A percentile compares a stretch with the other conserved stretches of the same genome.
These are phyloP conservation scores for Phytophthora idaei DNA, from an alignment of 352 stramenopile species.

Conservation along the genomic window DNA sequence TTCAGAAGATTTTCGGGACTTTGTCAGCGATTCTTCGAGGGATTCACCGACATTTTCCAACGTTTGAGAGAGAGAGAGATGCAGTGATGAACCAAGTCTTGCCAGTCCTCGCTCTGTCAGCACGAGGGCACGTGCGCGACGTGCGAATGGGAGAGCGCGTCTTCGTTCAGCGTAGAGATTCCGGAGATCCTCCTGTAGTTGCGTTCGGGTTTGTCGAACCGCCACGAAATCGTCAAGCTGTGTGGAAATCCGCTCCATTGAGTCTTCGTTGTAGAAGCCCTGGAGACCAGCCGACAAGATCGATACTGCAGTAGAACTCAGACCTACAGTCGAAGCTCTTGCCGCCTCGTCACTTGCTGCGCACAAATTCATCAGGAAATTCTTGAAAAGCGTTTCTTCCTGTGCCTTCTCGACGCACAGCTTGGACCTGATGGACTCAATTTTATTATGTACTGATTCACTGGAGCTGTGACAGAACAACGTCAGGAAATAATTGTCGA, in stretches of 20 bases:
- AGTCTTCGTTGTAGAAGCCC: slow-evolving; percentile 29
- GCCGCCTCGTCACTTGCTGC: slow-evolving; percentile 22
- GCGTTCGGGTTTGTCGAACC: slow-evolving; percentile 20
- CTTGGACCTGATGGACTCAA: slow-evolving; percentile 19
- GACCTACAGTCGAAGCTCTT: slow-evolving; percentile 9
- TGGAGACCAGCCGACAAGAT: slow-evolving; percentile 27
- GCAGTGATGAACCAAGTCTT: slow-evolving; percentile 13
- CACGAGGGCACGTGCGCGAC: slow-evolving; percentile 28
- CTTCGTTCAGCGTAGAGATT: slow-evolving; percentile 12
- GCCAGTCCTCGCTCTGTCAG: slow-evolving; percentile 28
- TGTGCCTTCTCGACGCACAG: slow-evolving; percentile 24
- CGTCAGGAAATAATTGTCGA: slow-evolving; percentile 46
- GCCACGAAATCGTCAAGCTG: slow-evolving; percentile 37
- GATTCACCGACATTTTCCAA: slow-evolving; percentile 19
- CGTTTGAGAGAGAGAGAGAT: slow-evolving; percentile 25
- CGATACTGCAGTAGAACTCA: slow-evolving; percentile 13
- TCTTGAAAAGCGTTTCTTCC: slow-evolving; percentile 25
- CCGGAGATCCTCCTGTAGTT: slow-evolving; percentile 21
- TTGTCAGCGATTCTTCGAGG: slow-evolving; percentile 8
- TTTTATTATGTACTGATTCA: slow-evolving; percentile 15
- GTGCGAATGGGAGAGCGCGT: slow-evolving; percentile 25
- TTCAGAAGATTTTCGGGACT: not conserved
- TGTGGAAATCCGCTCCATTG: slow-evolving; percentile 39
- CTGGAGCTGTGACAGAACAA: slow-evolving; percentile 29
- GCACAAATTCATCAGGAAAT: slow-evolving; percentile 26